Conservation (phyloP, 2,329 filamentous ascomycete species). For the Hypomyces perniciosus region DNA sequence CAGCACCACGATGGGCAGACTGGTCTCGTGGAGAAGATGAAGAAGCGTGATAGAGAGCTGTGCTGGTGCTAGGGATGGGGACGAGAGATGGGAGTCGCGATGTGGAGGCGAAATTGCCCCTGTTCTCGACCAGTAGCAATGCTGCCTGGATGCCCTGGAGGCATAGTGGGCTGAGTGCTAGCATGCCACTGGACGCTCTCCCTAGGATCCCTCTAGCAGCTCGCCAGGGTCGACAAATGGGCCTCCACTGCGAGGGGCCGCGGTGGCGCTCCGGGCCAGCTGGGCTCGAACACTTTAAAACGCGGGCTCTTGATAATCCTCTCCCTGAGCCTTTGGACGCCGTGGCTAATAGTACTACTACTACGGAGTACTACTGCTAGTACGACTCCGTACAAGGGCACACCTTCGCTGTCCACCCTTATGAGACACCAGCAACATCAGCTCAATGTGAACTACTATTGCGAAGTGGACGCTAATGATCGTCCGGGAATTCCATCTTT, state of each 20-base stretch:
- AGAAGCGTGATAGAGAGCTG: neutral
- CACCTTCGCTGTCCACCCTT: too few species aligned
- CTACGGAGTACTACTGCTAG: too few species aligned
- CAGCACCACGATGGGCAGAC: neutral
- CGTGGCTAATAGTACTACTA: too few species aligned
- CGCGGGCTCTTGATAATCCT: neutral
- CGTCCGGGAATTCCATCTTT: too few species aligned
- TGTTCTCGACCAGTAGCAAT: slow-evolving; percentile 8
- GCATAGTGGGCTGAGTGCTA: too few species aligned
- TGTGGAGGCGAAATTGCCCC: slow-evolving; percentile 10
- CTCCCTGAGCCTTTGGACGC: neutral
- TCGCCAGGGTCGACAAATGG: too few species aligned
- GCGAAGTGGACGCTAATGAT: neutral
- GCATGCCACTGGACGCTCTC: too few species aligned
- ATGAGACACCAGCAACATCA: too few species aligned
- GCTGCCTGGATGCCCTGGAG: slow-evolving; percentile 3
- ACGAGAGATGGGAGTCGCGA: slow-evolving; percentile 9
- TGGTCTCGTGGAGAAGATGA: neutral
- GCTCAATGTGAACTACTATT: too few species aligned
- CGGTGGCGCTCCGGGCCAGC: neutral
- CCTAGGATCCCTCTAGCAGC: too few species aligned
- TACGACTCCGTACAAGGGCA: too few species aligned
- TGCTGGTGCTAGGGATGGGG: neutral
- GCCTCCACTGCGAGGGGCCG: neutral
- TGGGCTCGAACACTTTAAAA: too few species aligned